Percentiles rank a stretch among this genome's conserved stretches.
Conservation (phyloP, 371 early-diverging fungal genomes). For the Mortierella sp. region DNA sequence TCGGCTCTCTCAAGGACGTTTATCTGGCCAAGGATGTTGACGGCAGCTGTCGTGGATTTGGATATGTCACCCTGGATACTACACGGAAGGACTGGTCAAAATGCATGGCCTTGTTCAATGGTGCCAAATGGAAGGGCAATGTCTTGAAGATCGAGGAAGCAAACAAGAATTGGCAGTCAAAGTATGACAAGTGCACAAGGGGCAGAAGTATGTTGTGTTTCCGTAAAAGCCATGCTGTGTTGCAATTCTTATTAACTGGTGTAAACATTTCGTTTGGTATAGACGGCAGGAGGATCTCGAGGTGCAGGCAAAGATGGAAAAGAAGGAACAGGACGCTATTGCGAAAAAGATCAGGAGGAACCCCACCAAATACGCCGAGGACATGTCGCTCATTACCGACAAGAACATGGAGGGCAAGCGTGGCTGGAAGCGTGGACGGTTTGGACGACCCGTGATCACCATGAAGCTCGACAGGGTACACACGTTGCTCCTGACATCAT, state of each 20-base stretch:
- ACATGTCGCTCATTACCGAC: slow-evolving; percentile 83
- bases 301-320: slow-evolving; percentile 43
- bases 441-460: slow-evolving; percentile 83
- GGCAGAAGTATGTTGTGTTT: neutral
- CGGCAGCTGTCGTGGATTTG: slow-evolving; percentile 81
- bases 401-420: slow-evolving; percentile 72
- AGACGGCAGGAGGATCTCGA: slow-evolving; percentile 55
- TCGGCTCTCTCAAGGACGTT: slow-evolving; percentile 67
- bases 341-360: slow-evolving; percentile 50
- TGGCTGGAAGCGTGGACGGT: slow-evolving; percentile 84
- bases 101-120: slow-evolving; percentile 78
- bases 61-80: slow-evolving; percentile 76
- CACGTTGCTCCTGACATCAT: neutral
- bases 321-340: slow-evolving; percentile 34
- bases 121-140: slow-evolving; percentile 92
- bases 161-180: slow-evolving; percentile 73
- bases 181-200: neutral
- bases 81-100: slow-evolving; percentile 75
- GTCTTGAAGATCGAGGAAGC: slow-evolving; percentile 84
- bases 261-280: neutral
- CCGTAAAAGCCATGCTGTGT: neutral
- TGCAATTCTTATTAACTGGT: neutral
- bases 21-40: slow-evolving; percentile 50
- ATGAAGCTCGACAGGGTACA: slow-evolving; percentile 73
- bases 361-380: slow-evolving; percentile 63